phyloP scores from a whole-genome alignment of 2,329 filamentous ascomycete genomes.

The Scedosporium minutisporum region DNA sequence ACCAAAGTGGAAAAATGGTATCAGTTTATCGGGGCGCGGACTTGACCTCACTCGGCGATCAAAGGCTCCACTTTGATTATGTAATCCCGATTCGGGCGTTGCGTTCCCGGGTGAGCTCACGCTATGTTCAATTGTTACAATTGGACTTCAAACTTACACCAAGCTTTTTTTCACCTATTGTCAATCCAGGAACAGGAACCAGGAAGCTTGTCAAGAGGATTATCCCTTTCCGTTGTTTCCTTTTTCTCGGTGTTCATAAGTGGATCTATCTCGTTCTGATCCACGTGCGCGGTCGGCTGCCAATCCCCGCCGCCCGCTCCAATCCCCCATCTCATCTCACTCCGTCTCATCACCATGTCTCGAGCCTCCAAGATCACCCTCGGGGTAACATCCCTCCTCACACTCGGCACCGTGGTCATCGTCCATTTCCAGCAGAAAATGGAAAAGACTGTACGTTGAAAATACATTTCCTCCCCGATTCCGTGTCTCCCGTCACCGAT shows the following conservation, averaged over 20 bases:
- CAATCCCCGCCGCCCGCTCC: neutral
- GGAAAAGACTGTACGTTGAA: constrained; percentile 63
- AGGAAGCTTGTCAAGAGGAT: neutral
- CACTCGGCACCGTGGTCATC: constrained; percentile 66
- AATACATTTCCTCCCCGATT: constrained; percentile 11
- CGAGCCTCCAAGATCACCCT: constrained; percentile 82
- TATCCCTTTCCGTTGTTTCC: neutral
- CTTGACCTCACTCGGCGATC: too few relatives aligned
- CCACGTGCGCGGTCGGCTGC: neutral
- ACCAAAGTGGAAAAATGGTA: too few relatives aligned
- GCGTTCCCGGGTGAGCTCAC: too few relatives aligned
- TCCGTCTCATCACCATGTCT: constrained; percentile 57
- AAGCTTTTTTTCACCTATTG: too few relatives aligned
- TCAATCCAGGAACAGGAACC: too few relatives aligned
- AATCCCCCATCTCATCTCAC: neutral
- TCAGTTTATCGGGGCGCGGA: too few relatives aligned
- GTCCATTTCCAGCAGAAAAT: constrained; percentile 83
- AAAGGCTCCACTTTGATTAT: too few relatives aligned
- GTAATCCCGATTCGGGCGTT: too few relatives aligned
- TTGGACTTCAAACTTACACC: too few relatives aligned
- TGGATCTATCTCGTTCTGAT: neutral
- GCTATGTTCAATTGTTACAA: too few relatives aligned
- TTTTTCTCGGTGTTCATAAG: neutral
- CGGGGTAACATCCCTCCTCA: constrained; percentile 64
- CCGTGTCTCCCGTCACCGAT: neutral